Percentiles rank a stretch among this genome's conserved stretches.
phyloP scores from a whole-genome alignment of 2,329 filamentous ascomycete genomes.

The Scolecobasidium constrictum region DNA sequence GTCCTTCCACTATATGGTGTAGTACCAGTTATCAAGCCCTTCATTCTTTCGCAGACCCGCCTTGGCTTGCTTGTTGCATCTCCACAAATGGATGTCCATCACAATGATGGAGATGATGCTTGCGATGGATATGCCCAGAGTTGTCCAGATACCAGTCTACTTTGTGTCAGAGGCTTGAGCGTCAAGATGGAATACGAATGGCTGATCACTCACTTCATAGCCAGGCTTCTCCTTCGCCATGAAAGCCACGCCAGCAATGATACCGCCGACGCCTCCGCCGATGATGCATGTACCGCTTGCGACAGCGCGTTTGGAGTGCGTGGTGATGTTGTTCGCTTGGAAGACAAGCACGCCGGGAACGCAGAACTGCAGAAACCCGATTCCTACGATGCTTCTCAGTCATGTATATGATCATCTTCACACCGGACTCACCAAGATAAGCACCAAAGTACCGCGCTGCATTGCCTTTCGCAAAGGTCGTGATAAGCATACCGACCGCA shows the following conservation, averaged over 20 bases:
- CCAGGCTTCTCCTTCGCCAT: slow-evolving; percentile 22
- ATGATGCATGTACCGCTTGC: slow-evolving; percentile 66
- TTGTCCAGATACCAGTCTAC: no score
- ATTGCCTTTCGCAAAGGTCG: slow-evolving; percentile 52
- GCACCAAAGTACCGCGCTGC: slow-evolving; percentile 60
- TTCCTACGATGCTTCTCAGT: slow-evolving; percentile 74
- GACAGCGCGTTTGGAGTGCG: slow-evolving; percentile 80
- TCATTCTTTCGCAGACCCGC: no score
- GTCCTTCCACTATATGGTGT: no score
- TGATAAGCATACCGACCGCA: slow-evolving; percentile 62
- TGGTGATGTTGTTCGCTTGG: slow-evolving; percentile 78
- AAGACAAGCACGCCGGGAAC: slow-evolving; percentile 65
- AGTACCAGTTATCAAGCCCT: no score
- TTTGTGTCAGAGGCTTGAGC: no score
- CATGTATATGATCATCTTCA: slow-evolving; percentile 66
- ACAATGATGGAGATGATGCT: no score
- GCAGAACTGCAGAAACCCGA: no score
- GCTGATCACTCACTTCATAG: no score
- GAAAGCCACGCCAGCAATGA: slow-evolving; percentile 65
- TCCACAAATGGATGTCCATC: no score
- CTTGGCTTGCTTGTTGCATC: no score
- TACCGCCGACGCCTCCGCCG: slow-evolving; percentile 68
- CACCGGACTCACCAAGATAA: slow-evolving; percentile 62
- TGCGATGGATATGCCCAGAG: no score
- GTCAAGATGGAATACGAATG: no score